A percentile compares a stretch with the other conserved stretches of the same genome.
Evolutionary conservation across 2,329 filamentous ascomycete genomes (phyloP).

Genomic region (Uncinocarpus reesii): DNA sequence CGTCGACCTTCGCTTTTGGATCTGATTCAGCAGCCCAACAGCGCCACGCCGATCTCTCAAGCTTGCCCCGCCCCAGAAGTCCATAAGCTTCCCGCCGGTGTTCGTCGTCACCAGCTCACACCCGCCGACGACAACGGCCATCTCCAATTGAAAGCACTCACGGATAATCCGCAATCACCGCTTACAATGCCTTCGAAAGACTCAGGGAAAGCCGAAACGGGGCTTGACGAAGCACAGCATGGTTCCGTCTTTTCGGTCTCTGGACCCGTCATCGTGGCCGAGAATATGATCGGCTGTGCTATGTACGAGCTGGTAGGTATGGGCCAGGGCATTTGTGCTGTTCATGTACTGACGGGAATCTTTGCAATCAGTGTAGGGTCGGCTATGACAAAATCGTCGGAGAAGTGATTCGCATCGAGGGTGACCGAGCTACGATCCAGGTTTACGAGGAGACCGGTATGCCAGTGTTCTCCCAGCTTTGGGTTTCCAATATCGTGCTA

Average conservation of each 20-base stretch:
- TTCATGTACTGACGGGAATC: not conserved
- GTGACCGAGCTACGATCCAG: slow-evolving; percentile 92
- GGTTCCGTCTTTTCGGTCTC: slow-evolving; percentile 63
- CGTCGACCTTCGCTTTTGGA: slow-evolving; percentile 53
- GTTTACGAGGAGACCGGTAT: slow-evolving; percentile 97
- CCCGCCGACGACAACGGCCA: slow-evolving; percentile 14
- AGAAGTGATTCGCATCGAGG: slow-evolving; percentile 96
- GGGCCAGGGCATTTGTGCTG: not conserved
- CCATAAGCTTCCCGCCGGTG: not conserved
- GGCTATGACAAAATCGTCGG: slow-evolving; percentile 85
- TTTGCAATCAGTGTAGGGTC: slow-evolving; percentile 60
- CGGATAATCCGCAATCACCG: slow-evolving; percentile 20
- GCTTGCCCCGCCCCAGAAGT: not conserved
- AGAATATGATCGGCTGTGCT: slow-evolving; percentile 97
- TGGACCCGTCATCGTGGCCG: slow-evolving; percentile 85
- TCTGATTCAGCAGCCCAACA: slow-evolving; percentile 44
- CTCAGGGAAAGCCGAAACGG: slow-evolving; percentile 36
- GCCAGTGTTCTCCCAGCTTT: slow-evolving; percentile 19
- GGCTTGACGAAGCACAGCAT: slow-evolving; percentile 46
- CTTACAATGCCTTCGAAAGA: slow-evolving; percentile 36
- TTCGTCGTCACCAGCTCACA: not conserved
- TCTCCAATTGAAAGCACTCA: slow-evolving; percentile 33
- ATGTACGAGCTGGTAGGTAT: slow-evolving; percentile 91
- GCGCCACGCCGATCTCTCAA: slow-evolving; percentile 17
- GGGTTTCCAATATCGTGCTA: slow-evolving; percentile 4